Evolutionary conservation across 1,284 basidiomycete species (phyloP), one percentile per base, ranked within the genome.

Genomic region (Waitea zeae): DNA sequence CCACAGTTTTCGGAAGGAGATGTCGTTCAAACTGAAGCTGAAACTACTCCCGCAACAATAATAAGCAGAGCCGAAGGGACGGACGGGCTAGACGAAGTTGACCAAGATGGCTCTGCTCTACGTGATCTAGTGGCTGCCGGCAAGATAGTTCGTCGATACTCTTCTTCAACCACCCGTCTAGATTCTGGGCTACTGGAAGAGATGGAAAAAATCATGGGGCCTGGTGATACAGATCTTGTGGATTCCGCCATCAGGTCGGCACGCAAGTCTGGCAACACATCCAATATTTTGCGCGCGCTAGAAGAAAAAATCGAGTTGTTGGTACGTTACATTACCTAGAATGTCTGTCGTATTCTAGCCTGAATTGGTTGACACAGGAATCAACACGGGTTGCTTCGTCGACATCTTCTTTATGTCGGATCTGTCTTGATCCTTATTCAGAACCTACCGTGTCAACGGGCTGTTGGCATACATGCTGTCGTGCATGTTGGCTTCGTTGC

Each of bases 381-480:
- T 57, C 61, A 2, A 55, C 56, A 41, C 51, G 53, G 36, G 48
- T 61, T 29, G 62, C 64, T 20, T 57, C 62, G 4, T 54, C 63
- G 5, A 59, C 62, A 4, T 56, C 65, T 3, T 49, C 64, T 3
- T 56, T 71, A 1, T 84, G 79, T 50, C 71, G 80, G 15, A 80
- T 84, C 37, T 84, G 80, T 44, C 53, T 84, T 5, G 80, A 82
- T 35, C 62, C 72, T 1, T 82, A 81, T 42, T 63, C 58, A 1
- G 81, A 84, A 40, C 76, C 81, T 0, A 81, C 79, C 0, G 67
- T 73, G 3, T 81, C 78, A n/a, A 81, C 77, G 0, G 80, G 79
- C 3, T 84, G 80, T 49, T 84, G 81, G 81, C 80, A 84, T 47
- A 78, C 78, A 0, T 83, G 76, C 44, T 84, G 81, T 49, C 58